Base-by-base conservation (phyloP, 768 basidiomycete species). In the Saitozyma podzolica region DNA sequence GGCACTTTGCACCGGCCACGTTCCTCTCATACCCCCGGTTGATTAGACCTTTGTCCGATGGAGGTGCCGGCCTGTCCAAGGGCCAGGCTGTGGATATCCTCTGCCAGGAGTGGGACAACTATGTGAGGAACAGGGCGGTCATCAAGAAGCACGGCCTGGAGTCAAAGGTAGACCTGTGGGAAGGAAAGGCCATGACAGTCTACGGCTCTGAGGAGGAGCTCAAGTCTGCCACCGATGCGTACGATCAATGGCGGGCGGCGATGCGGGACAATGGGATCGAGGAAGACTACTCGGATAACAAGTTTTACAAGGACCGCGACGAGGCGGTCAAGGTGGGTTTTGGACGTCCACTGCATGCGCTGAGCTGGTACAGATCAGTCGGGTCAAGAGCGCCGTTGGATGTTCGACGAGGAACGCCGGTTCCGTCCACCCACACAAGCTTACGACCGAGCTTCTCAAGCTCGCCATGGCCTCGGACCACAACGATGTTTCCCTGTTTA, bases 131-230 rank as follows among this genome's bases (percentile, higher is more conserved):
- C 2, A 49, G 54, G 20, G 54, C 59, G 8, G 52, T 69, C 40
- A 65, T 77, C 20, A 51, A 70, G 40, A 55, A 68, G 10, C 68
- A 77, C 39, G 52, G 52, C 9, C 61, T 64, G 54, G 63, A 67
- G 2, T 10, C 17, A n/a, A 50, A 50, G 50, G 71, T 73, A 0
- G 75, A 77, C 53, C 65, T 77, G 37, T 75, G 73, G 73, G 63
- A 61, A 10, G 50, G 50, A n/a, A 19, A 19, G 9, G 50, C 50
- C 17, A 50, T 50, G 50, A 29, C 50, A 29, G 50, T 50, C 10
- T 50, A 50, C 17, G 29, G 17, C 9, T 13, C 50, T n/a, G 50
- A 50, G 50, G 29, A 50, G 50, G 50, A n/a, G 9, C 50, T 50
- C 13, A 17, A 10, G 50, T 17, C 11, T 29, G 29, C 50, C 50